Evolutionary conservation across 2,329 filamentous ascomycete genomes (phyloP).

Genomic region (Colletotrichum cereale): DNA sequence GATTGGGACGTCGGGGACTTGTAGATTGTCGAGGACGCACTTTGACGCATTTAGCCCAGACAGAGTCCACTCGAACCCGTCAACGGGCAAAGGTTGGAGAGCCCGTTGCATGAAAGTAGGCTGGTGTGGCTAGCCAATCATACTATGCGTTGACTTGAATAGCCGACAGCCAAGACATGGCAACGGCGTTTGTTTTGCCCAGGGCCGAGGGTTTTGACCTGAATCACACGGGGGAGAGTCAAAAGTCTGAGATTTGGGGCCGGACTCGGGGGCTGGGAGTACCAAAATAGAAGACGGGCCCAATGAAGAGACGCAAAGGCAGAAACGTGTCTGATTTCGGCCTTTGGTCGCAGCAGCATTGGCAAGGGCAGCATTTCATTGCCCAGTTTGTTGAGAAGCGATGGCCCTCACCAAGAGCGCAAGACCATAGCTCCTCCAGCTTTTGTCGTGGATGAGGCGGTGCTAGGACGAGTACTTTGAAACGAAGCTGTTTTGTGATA

Average conservation of each 20-base stretch:
- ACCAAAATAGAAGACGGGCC: conserved; percentile 20
- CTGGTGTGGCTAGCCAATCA: conserved; percentile 31
- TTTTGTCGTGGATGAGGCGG: conserved; percentile 22
- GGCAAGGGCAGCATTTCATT: conserved; percentile 32
- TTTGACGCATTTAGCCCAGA: conserved; percentile 35
- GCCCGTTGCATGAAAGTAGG: conserved; percentile 14
- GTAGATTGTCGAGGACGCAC: conserved; percentile 37
- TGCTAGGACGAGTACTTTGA: conserved; percentile 28
- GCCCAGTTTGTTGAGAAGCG: conserved; percentile 38
- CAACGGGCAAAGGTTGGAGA: conserved; percentile 11
- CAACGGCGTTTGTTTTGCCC: conserved; percentile 11
- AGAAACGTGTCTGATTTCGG: conserved; percentile 30
- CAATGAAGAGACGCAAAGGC: conserved; percentile 30
- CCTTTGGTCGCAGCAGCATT: conserved; percentile 12
- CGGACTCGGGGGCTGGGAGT: conserved; percentile 14
- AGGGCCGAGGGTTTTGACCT: conserved; percentile 18
- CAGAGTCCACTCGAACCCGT: conserved; percentile 26
- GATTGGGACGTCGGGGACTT: conserved; percentile 35
- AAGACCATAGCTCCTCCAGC: conserved; percentile 11
- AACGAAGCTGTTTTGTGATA: conserved; percentile 27
- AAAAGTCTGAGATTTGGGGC: conserved; percentile 8
- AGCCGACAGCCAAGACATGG: conserved; percentile 11
- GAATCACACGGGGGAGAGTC: conserved; percentile 14
- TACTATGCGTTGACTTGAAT: neutral
- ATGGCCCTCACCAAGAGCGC: conserved; percentile 34